Conservation (phyloP, 106 monocot species). For the Gastrodia elata region DNA sequence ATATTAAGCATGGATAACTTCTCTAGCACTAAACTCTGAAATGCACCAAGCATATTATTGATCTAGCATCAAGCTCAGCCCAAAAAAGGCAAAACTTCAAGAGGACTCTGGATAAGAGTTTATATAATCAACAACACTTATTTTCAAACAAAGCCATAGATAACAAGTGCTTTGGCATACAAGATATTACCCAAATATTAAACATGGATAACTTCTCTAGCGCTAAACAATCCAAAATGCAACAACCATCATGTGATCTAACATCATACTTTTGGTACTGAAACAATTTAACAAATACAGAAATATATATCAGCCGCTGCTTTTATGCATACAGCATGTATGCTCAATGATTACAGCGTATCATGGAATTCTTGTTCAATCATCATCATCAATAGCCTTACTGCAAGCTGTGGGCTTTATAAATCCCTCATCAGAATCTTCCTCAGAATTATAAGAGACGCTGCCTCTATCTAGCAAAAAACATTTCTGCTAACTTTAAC, state of each 20-base stretch:
- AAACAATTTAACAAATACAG: neutral
- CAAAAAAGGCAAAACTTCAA: neutral
- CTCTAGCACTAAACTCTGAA: neutral
- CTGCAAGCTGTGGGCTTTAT: neutral
- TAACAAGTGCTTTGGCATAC: neutral
- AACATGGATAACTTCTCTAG: neutral
- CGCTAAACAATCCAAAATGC: neutral
- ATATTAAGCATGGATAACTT: neutral
- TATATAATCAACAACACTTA: neutral
- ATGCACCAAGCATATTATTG: conserved; percentile 7
- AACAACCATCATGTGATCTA: neutral
- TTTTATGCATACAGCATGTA: neutral
- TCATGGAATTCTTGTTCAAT: neutral
- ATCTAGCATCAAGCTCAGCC: neutral
- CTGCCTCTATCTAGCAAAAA: neutral
- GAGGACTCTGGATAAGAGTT: neutral
- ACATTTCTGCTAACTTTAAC: neutral
- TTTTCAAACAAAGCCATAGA: neutral
- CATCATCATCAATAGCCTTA: neutral
- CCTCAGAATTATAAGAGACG: neutral
- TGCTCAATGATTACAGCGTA: neutral
- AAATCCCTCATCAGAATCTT: neutral
- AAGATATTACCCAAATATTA: neutral
- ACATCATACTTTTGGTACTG: neutral
- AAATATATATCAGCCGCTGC: neutral